Evolutionary conservation across 345 rosid genomes (phyloP), one percentile per base, ranked within the genome.

Genomic region (Citrus glauca): DNA sequence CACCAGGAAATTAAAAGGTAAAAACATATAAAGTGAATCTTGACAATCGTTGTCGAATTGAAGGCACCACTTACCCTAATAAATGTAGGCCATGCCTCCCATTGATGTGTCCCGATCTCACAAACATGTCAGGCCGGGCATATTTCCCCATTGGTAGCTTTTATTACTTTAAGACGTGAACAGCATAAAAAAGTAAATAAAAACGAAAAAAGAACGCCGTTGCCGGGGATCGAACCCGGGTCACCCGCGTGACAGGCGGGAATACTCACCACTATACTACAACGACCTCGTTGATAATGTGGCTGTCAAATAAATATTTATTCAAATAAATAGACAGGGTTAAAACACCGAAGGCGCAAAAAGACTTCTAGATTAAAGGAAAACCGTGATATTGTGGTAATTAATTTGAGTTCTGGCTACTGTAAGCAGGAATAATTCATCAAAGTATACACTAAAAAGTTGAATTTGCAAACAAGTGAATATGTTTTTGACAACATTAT

Each of bases 191-290:
- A 45, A 2, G 3, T 2, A 42, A 42, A 42, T 10, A 13, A 11
- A 42, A 42, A 11, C 4, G 0, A 17, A 22, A 19, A 25, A 0
- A 22, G 16, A 0, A 1, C 97, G 90, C 95, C 95, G 92, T 87
- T 91, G 93, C 96, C 93, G 97, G 97, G 91, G 92, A 89, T 92
- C 98, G 94, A 95, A 92, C 92, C 90, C 94, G 91, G 94, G 97
- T 89, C 94, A 5, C 60, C 77, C 89, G 89, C 86, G 88, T 87
- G 94, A 89, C 89, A 89, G 92, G 83, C 91, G 85, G 89, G 84
- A 80, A 84, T 85, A 85, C 88, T 82, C 0, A 88, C 91, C 91
- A 90, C 91, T 82, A 86, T 88, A 88, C 89, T 87, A 90, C 93
- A 85, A 87, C 90, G 88, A 86, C 91, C 9, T 7, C 0, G 1